Evolutionary conservation across 2,329 filamentous ascomycete species (phyloP).

Genomic region (Claviceps citrina): DNA sequence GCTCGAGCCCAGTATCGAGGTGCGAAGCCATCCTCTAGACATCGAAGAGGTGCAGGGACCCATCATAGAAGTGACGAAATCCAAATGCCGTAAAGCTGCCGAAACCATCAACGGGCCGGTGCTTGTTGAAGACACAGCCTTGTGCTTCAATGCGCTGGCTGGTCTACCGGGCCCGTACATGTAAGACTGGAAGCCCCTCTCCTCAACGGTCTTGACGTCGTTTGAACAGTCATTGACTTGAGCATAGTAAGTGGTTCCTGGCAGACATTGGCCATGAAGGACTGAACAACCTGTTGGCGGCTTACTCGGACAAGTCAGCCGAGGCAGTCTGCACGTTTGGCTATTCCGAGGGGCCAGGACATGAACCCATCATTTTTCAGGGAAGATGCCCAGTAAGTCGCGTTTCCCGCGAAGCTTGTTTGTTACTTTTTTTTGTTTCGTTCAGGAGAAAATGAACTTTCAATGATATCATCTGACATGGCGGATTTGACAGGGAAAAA

Average conservation of each 20-base stretch:
- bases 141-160: slow-evolving; percentile 80
- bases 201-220: slow-evolving; percentile 6
- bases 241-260: slow-evolving; percentile 80
- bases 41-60: slow-evolving; percentile 82
- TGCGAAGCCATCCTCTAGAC: slow-evolving; percentile 63
- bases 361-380: slow-evolving; percentile 78
- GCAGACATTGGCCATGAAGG: slow-evolving; percentile 65
- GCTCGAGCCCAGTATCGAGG: slow-evolving; percentile 55
- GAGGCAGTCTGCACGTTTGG: slow-evolving; percentile 94
- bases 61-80: slow-evolving; percentile 76
- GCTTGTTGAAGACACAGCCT: slow-evolving; percentile 85
- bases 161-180: slow-evolving; percentile 95
- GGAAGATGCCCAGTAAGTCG: slow-evolving; percentile 60
- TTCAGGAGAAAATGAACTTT: too few species aligned
- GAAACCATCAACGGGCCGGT: slow-evolving; percentile 71
- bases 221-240: slow-evolving; percentile 6
- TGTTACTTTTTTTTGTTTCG: too few species aligned
- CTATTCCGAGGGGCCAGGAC: slow-evolving; percentile 71
- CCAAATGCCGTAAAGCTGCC: slow-evolving; percentile 75
- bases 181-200: slow-evolving; percentile 31
- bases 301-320: slow-evolving; percentile 79
- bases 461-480: too few species aligned
- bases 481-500: slow-evolving; percentile 40
- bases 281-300: slow-evolving; percentile 77
- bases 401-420: too few species aligned